Base-by-base conservation (phyloP, 805 yeast species). In the Metschnikowia henanensis region DNA sequence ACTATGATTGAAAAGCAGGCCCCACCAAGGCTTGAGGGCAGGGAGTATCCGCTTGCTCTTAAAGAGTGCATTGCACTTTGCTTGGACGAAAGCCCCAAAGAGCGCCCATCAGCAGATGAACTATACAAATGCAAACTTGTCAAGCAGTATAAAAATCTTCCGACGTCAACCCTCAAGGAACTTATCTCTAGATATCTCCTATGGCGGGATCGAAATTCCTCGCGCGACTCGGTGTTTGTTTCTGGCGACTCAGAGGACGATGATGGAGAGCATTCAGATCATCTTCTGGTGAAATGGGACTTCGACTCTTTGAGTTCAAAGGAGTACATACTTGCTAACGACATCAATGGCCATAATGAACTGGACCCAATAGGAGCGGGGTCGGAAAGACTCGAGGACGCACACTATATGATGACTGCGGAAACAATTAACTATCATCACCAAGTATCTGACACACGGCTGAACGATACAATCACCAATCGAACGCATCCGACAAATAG, bases 1-100 rank as follows among this genome's bases (percentile, higher is more conserved):
- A 91, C 89, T 59, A 70, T 94, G 64, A 90, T 94, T 38, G 87
- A 97, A 0, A 87, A 90, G 52, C 88, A 87, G 53, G 87, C 91
- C 42, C 99, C 99, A 5, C 96, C 99, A 4, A 76, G 99, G 49
- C 70, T 94, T 44, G 99, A 94, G 60, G 98, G 98, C 7, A 71
- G 91, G 40, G 87, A 83, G 47, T 89, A 87, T 61, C 79, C 95
- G 0, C 61, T 86, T 0, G 64, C 76, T 2, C 68, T 94, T 43
- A 94, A 91, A 56, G 98, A 94, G 60, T 80, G 89, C 44, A 83
- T 95, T 40, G 97, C 99, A 0, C 68, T 85, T 36, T 92, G 98
- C 66, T 72, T 94, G 33, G 98, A 95, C 61, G 99, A 95, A 63
- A 87, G 86, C 46, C 96, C 98, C 0, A 84, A 80, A 13, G 95